phyloP scores from a whole-genome alignment of 345 rosid species.

The Schrenkiella parvula region DNA sequence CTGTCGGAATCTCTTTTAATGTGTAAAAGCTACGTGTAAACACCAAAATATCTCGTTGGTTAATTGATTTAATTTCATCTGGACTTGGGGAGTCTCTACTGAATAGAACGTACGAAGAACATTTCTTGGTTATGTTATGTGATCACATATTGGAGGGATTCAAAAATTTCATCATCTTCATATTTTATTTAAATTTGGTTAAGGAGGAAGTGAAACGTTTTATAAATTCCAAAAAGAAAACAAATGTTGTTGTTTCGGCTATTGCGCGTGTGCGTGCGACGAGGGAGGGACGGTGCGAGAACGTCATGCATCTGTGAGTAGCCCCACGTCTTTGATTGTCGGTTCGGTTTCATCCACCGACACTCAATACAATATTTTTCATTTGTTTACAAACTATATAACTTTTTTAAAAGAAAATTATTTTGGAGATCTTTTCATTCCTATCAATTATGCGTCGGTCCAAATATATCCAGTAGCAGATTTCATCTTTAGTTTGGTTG shows the following conservation, averaged over 20 bases:
- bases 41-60: background rate
- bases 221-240: slow-evolving; percentile 24
- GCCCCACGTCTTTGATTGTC: slow-evolving; percentile 38
- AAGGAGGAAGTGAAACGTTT: background rate
- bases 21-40: slow-evolving; percentile 1
- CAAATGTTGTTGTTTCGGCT: slow-evolving; percentile 21
- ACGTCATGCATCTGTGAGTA: slow-evolving; percentile 28
- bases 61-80: background rate
- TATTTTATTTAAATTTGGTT: background rate
- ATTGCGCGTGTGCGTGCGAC: slow-evolving; percentile 30
- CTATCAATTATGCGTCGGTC: slow-evolving; percentile 28
- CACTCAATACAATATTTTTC: slow-evolving; percentile 12
- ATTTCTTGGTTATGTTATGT: background rate
- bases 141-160: background rate
- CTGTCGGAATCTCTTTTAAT: slow-evolving; percentile 8
- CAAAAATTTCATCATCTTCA: background rate
- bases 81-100: background rate
- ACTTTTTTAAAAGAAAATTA: no score
- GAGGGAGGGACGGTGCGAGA: slow-evolving; percentile 26
- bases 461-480: slow-evolving; percentile 17
- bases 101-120: slow-evolving; percentile 12
- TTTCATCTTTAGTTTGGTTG: slow-evolving; percentile 24
- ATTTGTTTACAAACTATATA: slow-evolving; percentile 8
- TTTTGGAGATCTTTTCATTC: background rate
- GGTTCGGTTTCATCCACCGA: slow-evolving; percentile 38